A percentile compares a stretch with the other conserved stretches of the same genome.
Evolutionary conservation across 2,329 filamentous ascomycete genomes (phyloP).

Genomic region (Alternaria angustiovoidea): DNA sequence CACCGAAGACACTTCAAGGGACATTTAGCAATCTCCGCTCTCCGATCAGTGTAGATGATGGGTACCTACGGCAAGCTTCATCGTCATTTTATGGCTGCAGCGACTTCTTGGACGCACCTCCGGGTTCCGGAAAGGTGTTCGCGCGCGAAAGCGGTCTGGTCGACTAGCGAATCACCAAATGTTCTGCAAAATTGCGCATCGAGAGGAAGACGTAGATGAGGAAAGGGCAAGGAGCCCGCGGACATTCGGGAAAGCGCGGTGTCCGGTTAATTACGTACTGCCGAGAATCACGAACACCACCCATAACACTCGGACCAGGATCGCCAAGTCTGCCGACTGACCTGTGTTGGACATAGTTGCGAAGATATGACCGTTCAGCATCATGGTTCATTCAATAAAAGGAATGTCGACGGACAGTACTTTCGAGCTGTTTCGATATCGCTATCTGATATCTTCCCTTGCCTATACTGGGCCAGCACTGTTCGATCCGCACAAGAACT

Average conservation of each 20-base stretch:
- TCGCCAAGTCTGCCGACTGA: not conserved
- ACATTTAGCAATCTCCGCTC: not conserved
- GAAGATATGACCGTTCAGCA: not conserved
- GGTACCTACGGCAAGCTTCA: conserved; percentile 26
- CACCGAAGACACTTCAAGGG: conserved; percentile 28
- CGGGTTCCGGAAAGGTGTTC: not conserved
- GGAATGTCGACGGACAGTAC: not conserved
- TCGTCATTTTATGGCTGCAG: conserved; percentile 9
- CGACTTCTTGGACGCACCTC: not conserved
- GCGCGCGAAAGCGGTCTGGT: not conserved
- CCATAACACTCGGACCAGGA: not conserved
- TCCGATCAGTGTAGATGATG: not conserved
- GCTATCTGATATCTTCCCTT: not conserved
- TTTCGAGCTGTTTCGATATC: not conserved
- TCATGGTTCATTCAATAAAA: not conserved
- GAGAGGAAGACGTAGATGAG: not conserved
- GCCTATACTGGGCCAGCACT: not conserved
- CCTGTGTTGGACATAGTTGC: not conserved
- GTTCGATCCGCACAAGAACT: not conserved
- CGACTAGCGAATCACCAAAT: not conserved
- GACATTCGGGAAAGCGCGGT: not conserved
- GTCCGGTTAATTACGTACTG: not conserved
- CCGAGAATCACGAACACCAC: not conserved
- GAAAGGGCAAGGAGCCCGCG: not conserved
- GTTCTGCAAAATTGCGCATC: not conserved